phyloP scores from a whole-genome alignment of 805 yeast genomes.

The Saturnispora saitoi region DNA sequence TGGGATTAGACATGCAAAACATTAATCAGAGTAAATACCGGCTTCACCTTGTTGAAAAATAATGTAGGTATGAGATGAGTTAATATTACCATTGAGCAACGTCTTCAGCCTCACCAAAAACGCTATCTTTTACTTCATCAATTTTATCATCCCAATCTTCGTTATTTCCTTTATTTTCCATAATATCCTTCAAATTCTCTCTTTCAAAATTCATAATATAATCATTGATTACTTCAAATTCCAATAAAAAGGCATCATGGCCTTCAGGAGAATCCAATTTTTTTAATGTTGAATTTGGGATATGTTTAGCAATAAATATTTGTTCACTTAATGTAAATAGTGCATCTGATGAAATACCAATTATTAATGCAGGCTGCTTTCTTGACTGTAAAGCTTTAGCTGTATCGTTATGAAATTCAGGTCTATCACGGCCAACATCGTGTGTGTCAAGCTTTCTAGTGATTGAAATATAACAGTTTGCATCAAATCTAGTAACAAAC shows the following conservation, averaged over 20 bases:
- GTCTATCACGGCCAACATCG: constrained; percentile 77
- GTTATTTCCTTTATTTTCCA: constrained; percentile 40
- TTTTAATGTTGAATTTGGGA: constrained; percentile 61
- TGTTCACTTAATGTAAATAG: constrained; percentile 89
- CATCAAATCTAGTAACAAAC: constrained; percentile 84
- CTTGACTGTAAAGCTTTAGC: constrained; percentile 51
- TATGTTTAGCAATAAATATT: constrained; percentile 64
- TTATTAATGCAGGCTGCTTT: constrained; percentile 67
- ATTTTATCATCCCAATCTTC: constrained; percentile 38
- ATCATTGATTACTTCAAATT: constrained; percentile 73
- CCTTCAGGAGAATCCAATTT: constrained; percentile 89
- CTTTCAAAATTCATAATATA: constrained; percentile 60
- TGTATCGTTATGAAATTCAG: constrained; percentile 29
- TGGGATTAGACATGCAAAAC: not conserved
- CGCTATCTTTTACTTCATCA: constrained; percentile 49
- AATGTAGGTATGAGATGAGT: constrained; percentile 2
- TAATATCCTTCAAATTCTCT: constrained; percentile 48
- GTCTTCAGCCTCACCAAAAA: constrained; percentile 94
- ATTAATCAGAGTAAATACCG: constrained; percentile 6
- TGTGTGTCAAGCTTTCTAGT: constrained; percentile 93
- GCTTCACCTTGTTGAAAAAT: constrained; percentile 11
- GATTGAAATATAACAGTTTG: constrained; percentile 91
- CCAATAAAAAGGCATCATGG: constrained; percentile 92
- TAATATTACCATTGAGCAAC: constrained; percentile 77
- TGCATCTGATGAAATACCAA: constrained; percentile 90